These are phyloP conservation scores for Cupressus sempervirens DNA, from an alignment of 75 land plant species.

Conservation along the genomic window DNA sequence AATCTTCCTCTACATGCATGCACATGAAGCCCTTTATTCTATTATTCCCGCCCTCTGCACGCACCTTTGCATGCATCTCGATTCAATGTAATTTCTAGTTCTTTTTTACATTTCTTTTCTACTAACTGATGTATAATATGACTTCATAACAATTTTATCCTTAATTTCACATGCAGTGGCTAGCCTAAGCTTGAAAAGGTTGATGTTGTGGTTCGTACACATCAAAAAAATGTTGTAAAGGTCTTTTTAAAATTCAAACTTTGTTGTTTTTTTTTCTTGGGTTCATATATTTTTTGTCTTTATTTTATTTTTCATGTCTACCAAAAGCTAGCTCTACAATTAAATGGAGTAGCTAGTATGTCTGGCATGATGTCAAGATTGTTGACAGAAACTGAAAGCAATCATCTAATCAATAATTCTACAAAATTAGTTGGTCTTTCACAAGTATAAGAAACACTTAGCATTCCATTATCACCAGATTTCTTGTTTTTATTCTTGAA, in stretches of 20 bases:
- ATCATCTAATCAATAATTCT: not conserved
- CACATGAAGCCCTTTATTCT: too few relatives aligned
- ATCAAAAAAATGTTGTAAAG: conserved; percentile 88
- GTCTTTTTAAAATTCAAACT: conserved; percentile 22
- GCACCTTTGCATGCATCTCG: too few relatives aligned
- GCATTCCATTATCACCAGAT: not conserved
- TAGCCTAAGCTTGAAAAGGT: conserved; percentile 91
- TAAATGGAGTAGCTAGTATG: not conserved
- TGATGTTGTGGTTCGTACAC: conserved; percentile 76
- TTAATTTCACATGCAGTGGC: conserved; percentile 42
- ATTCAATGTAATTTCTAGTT: not conserved
- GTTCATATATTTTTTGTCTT: not conserved
- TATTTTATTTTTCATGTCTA: not conserved
- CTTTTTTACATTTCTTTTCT: not conserved
- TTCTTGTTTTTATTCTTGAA: not conserved
- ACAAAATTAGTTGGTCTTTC: conserved; percentile 28
- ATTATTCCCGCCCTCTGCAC: too few relatives aligned
- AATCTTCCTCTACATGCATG: too few relatives aligned
- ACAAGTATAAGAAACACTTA: conserved; percentile 17
- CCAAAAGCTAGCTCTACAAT: not conserved
- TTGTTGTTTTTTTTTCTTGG: not conserved
- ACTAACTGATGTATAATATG: not conserved
- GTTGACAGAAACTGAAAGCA: conserved; percentile 9
- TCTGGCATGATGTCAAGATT: not conserved
- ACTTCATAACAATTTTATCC: not conserved